Evolutionary conservation across 176 grass and related monocot genomes (phyloP).

Genomic region (Aegilops bicornis): DNA sequence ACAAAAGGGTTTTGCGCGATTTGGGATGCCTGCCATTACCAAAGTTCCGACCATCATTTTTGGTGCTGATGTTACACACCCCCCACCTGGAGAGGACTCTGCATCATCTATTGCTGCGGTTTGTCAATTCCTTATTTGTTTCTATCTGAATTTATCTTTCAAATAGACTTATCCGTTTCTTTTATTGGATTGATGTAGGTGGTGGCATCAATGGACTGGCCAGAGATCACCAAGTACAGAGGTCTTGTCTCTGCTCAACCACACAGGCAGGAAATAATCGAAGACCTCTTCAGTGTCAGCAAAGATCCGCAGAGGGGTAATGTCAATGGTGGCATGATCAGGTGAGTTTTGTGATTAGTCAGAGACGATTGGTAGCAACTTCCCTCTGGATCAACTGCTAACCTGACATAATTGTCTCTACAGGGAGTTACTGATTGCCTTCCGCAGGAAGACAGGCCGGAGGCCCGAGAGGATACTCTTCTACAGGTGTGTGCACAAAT

Average conservation of each 20-base stretch:
- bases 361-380: not conserved
- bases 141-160: not conserved
- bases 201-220: conserved; percentile 76
- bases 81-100: not conserved
- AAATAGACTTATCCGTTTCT: not conserved
- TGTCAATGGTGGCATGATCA: not conserved
- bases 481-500: conserved; percentile 22
- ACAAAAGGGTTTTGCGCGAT: too few species aligned
- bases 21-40: too few species aligned
- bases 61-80: conserved; percentile 11
- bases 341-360: not conserved
- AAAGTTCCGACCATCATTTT: not conserved
- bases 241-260: not conserved
- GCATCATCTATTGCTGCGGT: not conserved
- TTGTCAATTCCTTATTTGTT: not conserved
- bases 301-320: conserved; percentile 29
- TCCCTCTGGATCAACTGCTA: not conserved
- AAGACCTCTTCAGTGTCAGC: conserved; percentile 41
- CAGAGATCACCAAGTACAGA: conserved; percentile 59
- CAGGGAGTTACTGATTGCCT: conserved; percentile 54
- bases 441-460: conserved; percentile 24
- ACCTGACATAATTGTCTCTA: conserved; percentile 18
- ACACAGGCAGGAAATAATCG: conserved; percentile 15
- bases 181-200: conserved; percentile 39
- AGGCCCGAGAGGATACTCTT: conserved; percentile 63